Percentiles rank a stretch among this genome's conserved stretches.
These are phyloP conservation scores for Talaromyces albobiverticillius DNA, from an alignment of 2,329 filamentous ascomycete species.

Conservation along the genomic window DNA sequence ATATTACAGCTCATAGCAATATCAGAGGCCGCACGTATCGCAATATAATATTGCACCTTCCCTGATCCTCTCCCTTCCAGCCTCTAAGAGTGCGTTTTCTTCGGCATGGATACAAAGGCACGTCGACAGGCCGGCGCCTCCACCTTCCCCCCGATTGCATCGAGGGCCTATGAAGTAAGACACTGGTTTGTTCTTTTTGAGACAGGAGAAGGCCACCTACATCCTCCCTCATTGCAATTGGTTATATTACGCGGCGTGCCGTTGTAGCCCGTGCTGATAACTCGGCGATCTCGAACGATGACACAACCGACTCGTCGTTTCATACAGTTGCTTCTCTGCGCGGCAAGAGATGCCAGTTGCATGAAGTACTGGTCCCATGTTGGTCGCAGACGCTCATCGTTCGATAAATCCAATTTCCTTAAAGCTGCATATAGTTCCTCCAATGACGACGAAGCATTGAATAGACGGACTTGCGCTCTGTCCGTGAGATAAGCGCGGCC, in stretches of 20 bases:
- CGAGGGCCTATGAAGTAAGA: slow-evolving; percentile 50
- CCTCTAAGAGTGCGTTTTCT: slow-evolving; percentile 94
- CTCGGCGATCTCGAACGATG: slow-evolving; percentile 77
- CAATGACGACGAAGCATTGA: slow-evolving; percentile 77
- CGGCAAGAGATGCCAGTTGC: slow-evolving; percentile 87
- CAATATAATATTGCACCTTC: slow-evolving; percentile 84
- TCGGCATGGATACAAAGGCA: slow-evolving; percentile 98
- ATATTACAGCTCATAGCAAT: not conserved
- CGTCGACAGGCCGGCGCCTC: slow-evolving; percentile 73
- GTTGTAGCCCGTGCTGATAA: slow-evolving; percentile 96
- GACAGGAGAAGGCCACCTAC: slow-evolving; percentile 37
- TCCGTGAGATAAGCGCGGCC: slow-evolving; percentile 76
- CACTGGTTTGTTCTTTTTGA: not conserved
- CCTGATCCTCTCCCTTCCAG: slow-evolving; percentile 83
- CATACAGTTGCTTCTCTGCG: slow-evolving; percentile 95
- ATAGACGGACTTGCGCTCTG: slow-evolving; percentile 75
- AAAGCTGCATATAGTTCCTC: slow-evolving; percentile 70
- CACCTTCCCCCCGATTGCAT: slow-evolving; percentile 73
- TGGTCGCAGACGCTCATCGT: slow-evolving; percentile 76
- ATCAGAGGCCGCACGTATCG: slow-evolving; percentile 59
- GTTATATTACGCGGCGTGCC: slow-evolving; percentile 85
- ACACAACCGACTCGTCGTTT: slow-evolving; percentile 95
- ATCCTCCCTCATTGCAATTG: slow-evolving; percentile 93
- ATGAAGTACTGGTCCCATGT: slow-evolving; percentile 98
- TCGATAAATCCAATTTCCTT: slow-evolving; percentile 69